These are phyloP conservation scores for Cercophora sp. DNA, from an alignment of 495 filamentous ascomycete genomes.

Conservation along the genomic window DNA sequence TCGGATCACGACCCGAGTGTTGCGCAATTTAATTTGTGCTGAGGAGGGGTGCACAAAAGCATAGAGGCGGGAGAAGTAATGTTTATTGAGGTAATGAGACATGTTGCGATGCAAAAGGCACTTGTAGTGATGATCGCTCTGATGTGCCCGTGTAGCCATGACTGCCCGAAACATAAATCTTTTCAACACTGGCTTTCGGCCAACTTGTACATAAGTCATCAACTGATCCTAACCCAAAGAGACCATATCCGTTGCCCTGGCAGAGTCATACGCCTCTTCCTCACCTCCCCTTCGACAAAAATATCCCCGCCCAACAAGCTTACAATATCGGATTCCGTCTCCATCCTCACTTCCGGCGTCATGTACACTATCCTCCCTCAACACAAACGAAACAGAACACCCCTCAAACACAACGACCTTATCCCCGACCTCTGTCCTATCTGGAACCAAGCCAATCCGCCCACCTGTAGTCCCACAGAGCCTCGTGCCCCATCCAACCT, in stretches of 20 bases:
- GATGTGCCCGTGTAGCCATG: no score
- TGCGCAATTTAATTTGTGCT: constrained; percentile 51
- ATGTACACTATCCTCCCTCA: not conserved
- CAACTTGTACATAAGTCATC: no score
- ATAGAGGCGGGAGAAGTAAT: no score
- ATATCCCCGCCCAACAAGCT: not conserved
- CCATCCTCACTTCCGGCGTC: no score
- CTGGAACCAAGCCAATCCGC: not conserved
- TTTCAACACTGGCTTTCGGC: no score
- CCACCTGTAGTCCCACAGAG: not conserved
- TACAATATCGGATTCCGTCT: not conserved
- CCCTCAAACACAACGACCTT: not conserved
- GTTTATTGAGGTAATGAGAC: no score
- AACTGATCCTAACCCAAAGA: no score
- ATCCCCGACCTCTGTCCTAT: not conserved
- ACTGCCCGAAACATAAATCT: no score
- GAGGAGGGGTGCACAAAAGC: not conserved
- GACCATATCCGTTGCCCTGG: no score
- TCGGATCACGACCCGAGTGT: constrained; percentile 62
- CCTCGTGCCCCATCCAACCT: not conserved
- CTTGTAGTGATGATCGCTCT: no score
- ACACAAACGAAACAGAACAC: not conserved
- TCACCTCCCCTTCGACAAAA: not conserved
- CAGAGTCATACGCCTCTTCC: not conserved
- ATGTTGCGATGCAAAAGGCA: no score